Conservation (phyloP, 2,329 filamentous ascomycete genomes). For the Penicillium glabrum region DNA sequence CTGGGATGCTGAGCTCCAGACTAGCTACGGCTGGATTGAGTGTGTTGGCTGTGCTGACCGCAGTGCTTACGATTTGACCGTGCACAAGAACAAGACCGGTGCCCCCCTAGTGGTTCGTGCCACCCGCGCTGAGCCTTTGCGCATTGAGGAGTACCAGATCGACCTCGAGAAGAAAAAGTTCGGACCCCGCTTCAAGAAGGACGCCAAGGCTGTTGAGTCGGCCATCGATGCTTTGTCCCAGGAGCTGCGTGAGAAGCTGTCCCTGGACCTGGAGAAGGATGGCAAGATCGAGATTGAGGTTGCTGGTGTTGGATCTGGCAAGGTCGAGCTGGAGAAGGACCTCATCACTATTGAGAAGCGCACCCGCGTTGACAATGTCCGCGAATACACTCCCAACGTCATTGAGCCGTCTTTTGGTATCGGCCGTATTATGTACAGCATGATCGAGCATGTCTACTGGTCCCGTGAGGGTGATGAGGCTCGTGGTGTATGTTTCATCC, state of each 20-base stretch:
- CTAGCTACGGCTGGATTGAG: slow-evolving; percentile 95
- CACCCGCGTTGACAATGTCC: slow-evolving; percentile 76
- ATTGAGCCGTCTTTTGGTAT: slow-evolving; percentile 98
- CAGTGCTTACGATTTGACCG: slow-evolving; percentile 88
- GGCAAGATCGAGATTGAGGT: slow-evolving; percentile 80
- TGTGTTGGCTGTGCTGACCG: slow-evolving; percentile 96
- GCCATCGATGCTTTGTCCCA: slow-evolving; percentile 76
- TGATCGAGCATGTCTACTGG: slow-evolving; percentile 97
- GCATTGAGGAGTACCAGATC: slow-evolving; percentile 82
- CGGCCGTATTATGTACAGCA: slow-evolving; percentile 85
- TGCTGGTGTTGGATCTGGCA: slow-evolving; percentile 64
- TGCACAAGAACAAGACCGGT: slow-evolving; percentile 91
- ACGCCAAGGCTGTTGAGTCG: slow-evolving; percentile 79
- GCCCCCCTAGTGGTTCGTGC: slow-evolving; percentile 82
- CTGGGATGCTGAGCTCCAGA: slow-evolving; percentile 94
- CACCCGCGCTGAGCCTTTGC: slow-evolving; percentile 72
- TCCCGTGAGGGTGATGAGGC: slow-evolving; percentile 80
- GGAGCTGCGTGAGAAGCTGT: slow-evolving; percentile 75
- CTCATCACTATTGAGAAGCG: slow-evolving; percentile 81
- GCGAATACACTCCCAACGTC: slow-evolving; percentile 92
- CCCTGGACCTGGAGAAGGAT: slow-evolving; percentile 68
- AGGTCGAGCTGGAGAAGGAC: slow-evolving; percentile 76
- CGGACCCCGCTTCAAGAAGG: slow-evolving; percentile 92
- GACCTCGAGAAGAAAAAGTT: slow-evolving; percentile 95
- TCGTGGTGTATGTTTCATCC: slow-evolving; percentile 68